Percentiles rank a stretch among this genome's conserved stretches.
Evolutionary conservation across 179 eudicot species (phyloP).

Genomic region (Silene coronaria): DNA sequence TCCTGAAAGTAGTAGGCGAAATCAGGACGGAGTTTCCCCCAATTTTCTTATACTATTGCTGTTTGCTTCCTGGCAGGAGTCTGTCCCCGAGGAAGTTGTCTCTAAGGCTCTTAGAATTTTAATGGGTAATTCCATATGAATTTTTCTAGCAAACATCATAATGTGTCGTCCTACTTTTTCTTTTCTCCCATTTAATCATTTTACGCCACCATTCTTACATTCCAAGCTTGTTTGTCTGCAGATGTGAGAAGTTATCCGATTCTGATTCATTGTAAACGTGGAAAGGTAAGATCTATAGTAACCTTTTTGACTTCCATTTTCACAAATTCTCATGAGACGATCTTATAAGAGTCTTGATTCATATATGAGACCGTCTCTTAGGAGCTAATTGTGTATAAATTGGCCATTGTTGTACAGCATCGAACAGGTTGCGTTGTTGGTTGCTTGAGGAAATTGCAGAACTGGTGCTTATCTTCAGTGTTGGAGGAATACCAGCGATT

Average conservation of each 20-base stretch:
- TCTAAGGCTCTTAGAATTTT: conserved; percentile 64
- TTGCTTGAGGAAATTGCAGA: conserved; percentile 73
- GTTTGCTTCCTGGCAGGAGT: conserved; percentile 52
- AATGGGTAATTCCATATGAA: conserved; percentile 47
- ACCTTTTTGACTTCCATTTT: not conserved
- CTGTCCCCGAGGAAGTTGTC: conserved; percentile 72
- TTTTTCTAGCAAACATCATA: not conserved
- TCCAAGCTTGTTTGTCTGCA: conserved; percentile 27
- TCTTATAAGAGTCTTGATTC: too few relatives aligned
- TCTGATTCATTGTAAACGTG: conserved; percentile 80
- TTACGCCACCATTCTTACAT: not conserved
- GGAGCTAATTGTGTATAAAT: too few relatives aligned
- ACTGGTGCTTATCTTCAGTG: conserved; percentile 70
- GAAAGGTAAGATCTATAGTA: conserved; percentile 47
- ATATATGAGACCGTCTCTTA: too few relatives aligned
- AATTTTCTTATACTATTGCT: conserved; percentile 20
- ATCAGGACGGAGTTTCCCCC: not conserved
- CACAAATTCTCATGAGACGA: too few relatives aligned
- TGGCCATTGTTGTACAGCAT: conserved; percentile 43
- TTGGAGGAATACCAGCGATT: conserved; percentile 76
- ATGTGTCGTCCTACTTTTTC: not conserved
- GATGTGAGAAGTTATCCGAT: conserved; percentile 70
- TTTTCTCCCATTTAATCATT: not conserved
- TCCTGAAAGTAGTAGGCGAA: not conserved
- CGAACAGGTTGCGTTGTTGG: conserved; percentile 87